These are phyloP conservation scores for Oidiodendron maius DNA, from an alignment of 495 filamentous ascomycete genomes.

Conservation along the genomic window DNA sequence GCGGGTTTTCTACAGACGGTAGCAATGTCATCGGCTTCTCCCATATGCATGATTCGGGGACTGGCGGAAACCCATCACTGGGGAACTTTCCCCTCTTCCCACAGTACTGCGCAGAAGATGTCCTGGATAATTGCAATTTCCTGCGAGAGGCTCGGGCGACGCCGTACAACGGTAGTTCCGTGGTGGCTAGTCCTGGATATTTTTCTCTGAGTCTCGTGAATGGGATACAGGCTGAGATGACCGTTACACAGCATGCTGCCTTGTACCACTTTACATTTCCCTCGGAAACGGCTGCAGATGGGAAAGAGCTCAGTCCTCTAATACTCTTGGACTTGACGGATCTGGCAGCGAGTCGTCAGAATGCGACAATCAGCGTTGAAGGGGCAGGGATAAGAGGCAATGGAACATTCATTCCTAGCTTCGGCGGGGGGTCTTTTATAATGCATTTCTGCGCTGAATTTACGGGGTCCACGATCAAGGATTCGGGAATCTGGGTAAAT, in stretches of 20 bases:
- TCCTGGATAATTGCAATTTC: slow-evolving; percentile 58
- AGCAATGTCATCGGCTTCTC: slow-evolving; percentile 60
- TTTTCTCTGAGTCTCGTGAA: slow-evolving; percentile 56
- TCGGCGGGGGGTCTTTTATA: slow-evolving; percentile 55
- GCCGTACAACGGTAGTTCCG: slow-evolving; percentile 32
- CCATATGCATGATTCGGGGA: slow-evolving; percentile 69
- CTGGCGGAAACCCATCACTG: slow-evolving; percentile 59
- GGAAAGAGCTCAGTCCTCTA: slow-evolving; percentile 39
- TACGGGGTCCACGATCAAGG: slow-evolving; percentile 48
- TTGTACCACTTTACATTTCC: slow-evolving; percentile 66
- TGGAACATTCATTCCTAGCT: slow-evolving; percentile 63
- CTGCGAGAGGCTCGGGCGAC: slow-evolving; percentile 29
- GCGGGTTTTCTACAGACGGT: slow-evolving; percentile 64
- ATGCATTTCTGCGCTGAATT: slow-evolving; percentile 69
- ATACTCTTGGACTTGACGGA: slow-evolving; percentile 63
- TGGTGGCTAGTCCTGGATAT: slow-evolving; percentile 58
- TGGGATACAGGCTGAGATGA: slow-evolving; percentile 63
- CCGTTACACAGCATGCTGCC: slow-evolving; percentile 54
- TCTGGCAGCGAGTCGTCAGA: slow-evolving; percentile 53
- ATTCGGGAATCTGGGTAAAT: slow-evolving; percentile 59
- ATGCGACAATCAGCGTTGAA: slow-evolving; percentile 51
- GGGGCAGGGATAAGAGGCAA: slow-evolving; percentile 53
- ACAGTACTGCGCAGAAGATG: slow-evolving; percentile 57
- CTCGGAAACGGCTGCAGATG: neutral
- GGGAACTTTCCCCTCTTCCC: slow-evolving; percentile 75